phyloP scores from a whole-genome alignment of 768 basidiomycete species.

The Rubroboletus pulcherrimus region DNA sequence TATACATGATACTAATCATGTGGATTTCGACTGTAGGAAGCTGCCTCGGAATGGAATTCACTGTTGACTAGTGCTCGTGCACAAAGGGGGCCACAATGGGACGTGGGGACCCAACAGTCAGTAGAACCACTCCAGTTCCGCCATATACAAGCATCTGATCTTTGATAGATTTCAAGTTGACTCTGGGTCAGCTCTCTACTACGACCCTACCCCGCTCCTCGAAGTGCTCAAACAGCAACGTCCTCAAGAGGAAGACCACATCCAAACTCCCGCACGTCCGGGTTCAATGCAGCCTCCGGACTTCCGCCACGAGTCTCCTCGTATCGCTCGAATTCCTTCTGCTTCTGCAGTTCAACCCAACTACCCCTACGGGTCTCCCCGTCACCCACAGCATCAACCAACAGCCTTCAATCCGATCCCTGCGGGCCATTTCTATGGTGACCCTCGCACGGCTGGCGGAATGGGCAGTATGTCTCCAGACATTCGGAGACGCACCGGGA shows the following conservation, averaged over 20 bases:
- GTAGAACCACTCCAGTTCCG: slow-evolving; percentile 24
- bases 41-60: slow-evolving; percentile 85
- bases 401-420: slow-evolving; percentile 33
- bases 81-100: slow-evolving; percentile 83
- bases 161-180: slow-evolving; percentile 68
- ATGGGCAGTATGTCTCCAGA: slow-evolving; percentile 37
- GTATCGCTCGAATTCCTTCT: slow-evolving; percentile 31
- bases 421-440: slow-evolving; percentile 41
- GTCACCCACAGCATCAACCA: slow-evolving; percentile 30
- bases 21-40: slow-evolving; percentile 42
- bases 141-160: neutral
- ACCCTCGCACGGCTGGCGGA: slow-evolving; percentile 28
- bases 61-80: slow-evolving; percentile 74
- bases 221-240: slow-evolving; percentile 44
- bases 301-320: slow-evolving; percentile 33
- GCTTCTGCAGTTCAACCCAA: slow-evolving; percentile 26
- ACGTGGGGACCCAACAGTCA: slow-evolving; percentile 81
- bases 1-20: neutral
- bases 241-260: slow-evolving; percentile 28
- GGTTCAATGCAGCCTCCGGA: slow-evolving; percentile 33
- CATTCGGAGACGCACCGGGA: slow-evolving; percentile 28
- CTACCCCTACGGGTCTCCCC: slow-evolving; percentile 29
- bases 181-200: slow-evolving; percentile 67
- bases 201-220: slow-evolving; percentile 59
- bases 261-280: slow-evolving; percentile 17